These are phyloP conservation scores for Metschnikowia koreensis DNA, from an alignment of 805 yeast genomes.

Conservation along the genomic window DNA sequence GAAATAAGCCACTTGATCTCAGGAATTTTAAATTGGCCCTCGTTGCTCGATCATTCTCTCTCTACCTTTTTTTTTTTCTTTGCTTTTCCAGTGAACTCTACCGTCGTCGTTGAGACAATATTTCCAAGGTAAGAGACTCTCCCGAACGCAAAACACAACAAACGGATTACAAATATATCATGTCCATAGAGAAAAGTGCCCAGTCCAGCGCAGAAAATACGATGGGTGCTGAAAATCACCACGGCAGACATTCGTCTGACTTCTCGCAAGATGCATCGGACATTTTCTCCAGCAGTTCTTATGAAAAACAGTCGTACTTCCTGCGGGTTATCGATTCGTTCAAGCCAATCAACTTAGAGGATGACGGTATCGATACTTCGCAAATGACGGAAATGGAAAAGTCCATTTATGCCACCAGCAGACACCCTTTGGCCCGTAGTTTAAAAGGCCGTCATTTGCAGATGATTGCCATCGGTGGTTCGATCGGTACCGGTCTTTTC, in stretches of 20 bases:
- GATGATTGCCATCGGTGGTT: slow-evolving; percentile 81
- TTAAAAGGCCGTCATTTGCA: slow-evolving; percentile 57
- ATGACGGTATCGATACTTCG: slow-evolving; percentile 39
- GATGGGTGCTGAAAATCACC: slow-evolving; percentile 3
- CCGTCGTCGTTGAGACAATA: too few relatives aligned
- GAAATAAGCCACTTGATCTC: too few relatives aligned
- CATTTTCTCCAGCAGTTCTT: neutral
- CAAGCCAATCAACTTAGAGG: slow-evolving; percentile 38
- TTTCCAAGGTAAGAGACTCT: too few relatives aligned
- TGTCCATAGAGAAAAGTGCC: neutral
- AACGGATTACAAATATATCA: neutral
- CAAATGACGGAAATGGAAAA: slow-evolving; percentile 39
- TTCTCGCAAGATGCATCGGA: slow-evolving; percentile 1
- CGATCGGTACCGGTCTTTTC: slow-evolving; percentile 72
- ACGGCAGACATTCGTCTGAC: slow-evolving; percentile 1
- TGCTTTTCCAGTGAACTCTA: too few relatives aligned
- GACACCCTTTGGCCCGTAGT: slow-evolving; percentile 45
- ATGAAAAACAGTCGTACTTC: slow-evolving; percentile 17
- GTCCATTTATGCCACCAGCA: slow-evolving; percentile 38
- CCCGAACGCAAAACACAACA: neutral
- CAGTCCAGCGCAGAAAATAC: slow-evolving; percentile 1
- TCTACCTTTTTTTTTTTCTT: too few relatives aligned
- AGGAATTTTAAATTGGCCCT: too few relatives aligned
- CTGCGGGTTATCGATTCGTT: slow-evolving; percentile 34
- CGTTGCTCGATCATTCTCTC: too few relatives aligned